Percentiles rank a stretch among this genome's conserved stretches.
These are phyloP conservation scores for Colletotrichum tabaci DNA, from an alignment of 2,329 filamentous ascomycete genomes.

Conservation along the genomic window DNA sequence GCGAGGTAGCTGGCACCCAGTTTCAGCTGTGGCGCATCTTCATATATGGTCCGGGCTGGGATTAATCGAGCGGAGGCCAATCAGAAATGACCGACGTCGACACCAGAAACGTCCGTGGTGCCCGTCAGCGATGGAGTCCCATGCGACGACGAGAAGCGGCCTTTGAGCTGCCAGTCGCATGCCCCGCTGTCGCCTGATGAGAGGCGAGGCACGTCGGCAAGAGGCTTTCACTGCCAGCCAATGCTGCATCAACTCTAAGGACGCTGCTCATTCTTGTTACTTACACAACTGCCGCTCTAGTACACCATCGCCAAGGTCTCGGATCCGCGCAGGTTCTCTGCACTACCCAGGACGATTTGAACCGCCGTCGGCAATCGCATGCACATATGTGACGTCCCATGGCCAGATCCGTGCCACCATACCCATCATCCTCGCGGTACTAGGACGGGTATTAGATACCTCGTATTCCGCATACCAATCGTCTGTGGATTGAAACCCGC, in stretches of 20 bases:
- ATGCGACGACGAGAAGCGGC: constrained; percentile 8
- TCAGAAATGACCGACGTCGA: constrained; percentile 44
- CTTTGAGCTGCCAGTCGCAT: constrained; percentile 24
- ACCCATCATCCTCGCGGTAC: not conserved
- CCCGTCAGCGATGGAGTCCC: constrained; percentile 45
- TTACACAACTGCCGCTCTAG: constrained; percentile 4
- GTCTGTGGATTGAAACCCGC: constrained; percentile 24
- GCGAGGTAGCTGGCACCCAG: constrained; percentile 37
- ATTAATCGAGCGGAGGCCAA: constrained; percentile 47
- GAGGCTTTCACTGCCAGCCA: constrained; percentile 16
- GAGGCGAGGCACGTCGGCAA: constrained; percentile 14
- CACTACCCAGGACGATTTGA: constrained; percentile 28
- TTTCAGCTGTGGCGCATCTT: constrained; percentile 57
- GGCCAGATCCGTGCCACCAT: constrained; percentile 49
- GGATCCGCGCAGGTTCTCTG: constrained; percentile 30
- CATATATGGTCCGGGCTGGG: constrained; percentile 47
- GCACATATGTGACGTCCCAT: constrained; percentile 50
- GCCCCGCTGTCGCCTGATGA: constrained; percentile 32
- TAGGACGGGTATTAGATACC: not conserved
- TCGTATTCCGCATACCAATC: constrained; percentile 7
- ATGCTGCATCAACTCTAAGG: constrained; percentile 16
- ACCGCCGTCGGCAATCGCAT: constrained; percentile 49
- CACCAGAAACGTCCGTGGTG: constrained; percentile 43
- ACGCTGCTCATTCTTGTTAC: constrained; percentile 2
- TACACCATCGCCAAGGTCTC: constrained; percentile 30